Base-by-base conservation (phyloP, 192 early-diverging fungal genomes). In the Backusella westeae region DNA sequence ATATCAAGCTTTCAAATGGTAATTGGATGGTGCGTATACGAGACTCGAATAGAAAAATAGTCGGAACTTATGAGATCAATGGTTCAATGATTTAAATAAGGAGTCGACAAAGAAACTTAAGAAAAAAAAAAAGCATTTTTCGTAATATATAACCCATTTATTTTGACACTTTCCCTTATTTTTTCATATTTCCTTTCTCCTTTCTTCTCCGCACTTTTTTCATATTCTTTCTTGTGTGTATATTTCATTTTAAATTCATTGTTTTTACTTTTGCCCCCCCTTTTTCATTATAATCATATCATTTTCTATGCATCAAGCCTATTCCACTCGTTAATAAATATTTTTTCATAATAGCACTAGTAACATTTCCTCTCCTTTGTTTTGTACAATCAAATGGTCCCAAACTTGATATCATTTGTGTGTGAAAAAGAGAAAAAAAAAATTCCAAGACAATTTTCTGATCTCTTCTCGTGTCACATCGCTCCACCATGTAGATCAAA, bases 1-100 rank as follows among this genome's bases (percentile, higher is more conserved):
- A 82, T 35, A 41, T 82, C 9, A 78, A 77, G 19, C 49, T 82
- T 19, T 71, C 77, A 29, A 82, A 82, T 68, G 81, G 81, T 3
- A 73, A 76, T 39, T 82, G 78, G 77, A 69, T 76, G 71, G 76
- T 82, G 9, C 74, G 81, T n/a, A 49, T 56, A 26, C 44, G 81
- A 70, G 78, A 74, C 32, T 66, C 56, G 0, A 59, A 82, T 36
- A 74, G 81, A 56, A 79, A 75, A 46, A 82, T 82, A 42, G 38
- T 82, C 39, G 75, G 53, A 1, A 82, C 75, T 17, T 77, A 82
- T 36, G 78, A 82, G 42, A 67, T 82, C 17, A 53, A 78, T 42
- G 72, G 74, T 36, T 73, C 39, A 26, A 76, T 80, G 79, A 77
- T 80, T 21, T 80, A 72, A 80, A 44, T 12, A 17, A 67, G 26